Evolutionary conservation across 2,329 filamentous ascomycete species (phyloP).

Genomic region (Pseudopyrenochaeta lycopersici): DNA sequence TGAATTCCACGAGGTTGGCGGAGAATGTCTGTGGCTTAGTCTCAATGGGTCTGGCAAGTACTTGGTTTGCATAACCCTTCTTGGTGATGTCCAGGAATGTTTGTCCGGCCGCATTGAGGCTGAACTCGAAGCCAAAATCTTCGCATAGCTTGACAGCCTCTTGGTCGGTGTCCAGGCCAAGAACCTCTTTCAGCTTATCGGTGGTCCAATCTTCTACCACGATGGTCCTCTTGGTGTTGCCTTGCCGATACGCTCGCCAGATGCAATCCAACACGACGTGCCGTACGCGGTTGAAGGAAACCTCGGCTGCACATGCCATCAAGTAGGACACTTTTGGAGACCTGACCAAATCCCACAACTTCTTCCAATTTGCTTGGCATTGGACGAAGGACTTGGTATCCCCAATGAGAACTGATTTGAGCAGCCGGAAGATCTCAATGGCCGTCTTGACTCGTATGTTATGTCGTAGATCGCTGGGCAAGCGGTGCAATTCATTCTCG

Average conservation of each 20-base stretch:
- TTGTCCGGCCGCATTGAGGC: constrained; percentile 55
- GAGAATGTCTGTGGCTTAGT: constrained; percentile 63
- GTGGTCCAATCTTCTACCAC: constrained; percentile 63
- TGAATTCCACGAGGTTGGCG: constrained; percentile 64
- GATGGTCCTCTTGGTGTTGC: constrained; percentile 54
- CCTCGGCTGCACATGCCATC: constrained; percentile 71
- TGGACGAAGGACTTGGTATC: constrained; percentile 61
- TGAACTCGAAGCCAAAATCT: constrained; percentile 62
- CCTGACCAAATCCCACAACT: constrained; percentile 66
- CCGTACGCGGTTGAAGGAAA: constrained; percentile 68
- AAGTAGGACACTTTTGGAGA: constrained; percentile 67
- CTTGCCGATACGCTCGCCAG: constrained; percentile 63
- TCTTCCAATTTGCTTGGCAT: constrained; percentile 66
- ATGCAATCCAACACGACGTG: constrained; percentile 64
- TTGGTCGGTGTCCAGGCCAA: constrained; percentile 65
- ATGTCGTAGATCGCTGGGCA: constrained; percentile 60
- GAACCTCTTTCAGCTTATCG: constrained; percentile 58
- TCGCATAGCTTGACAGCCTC: constrained; percentile 65
- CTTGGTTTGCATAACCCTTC: constrained; percentile 44
- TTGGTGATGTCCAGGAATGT: constrained; percentile 64
- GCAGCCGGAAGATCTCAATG: constrained; percentile 65
- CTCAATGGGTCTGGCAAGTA: constrained; percentile 29
- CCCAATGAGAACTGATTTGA: constrained; percentile 62
- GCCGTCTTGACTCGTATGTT: constrained; percentile 65
- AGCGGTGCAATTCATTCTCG: constrained; percentile 66